Percentiles rank a stretch among this genome's conserved stretches.
Conservation (phyloP, 352 stramenopile genomes). For the Globisporangium parvum region DNA sequence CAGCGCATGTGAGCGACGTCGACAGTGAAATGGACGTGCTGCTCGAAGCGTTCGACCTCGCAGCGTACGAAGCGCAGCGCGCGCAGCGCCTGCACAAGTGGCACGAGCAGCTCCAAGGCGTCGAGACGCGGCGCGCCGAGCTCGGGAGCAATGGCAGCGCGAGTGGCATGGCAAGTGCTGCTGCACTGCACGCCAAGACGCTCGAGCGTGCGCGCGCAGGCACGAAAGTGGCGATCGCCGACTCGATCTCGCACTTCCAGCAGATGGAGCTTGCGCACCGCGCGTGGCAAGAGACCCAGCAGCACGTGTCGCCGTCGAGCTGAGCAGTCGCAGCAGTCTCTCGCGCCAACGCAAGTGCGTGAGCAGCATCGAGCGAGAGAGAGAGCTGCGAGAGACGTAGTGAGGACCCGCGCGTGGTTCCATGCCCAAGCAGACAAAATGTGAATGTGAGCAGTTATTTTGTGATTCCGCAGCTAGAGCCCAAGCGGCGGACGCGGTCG, state of each 20-base stretch:
- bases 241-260: conserved; percentile 49
- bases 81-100: conserved; percentile 38
- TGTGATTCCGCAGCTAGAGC: not conserved
- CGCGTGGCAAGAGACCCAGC: conserved; percentile 40
- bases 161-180: conserved; percentile 7
- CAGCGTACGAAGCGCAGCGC: conserved; percentile 41
- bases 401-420: not conserved
- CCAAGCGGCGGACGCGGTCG: conserved; percentile 1
- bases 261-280: conserved; percentile 56
- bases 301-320: conserved; percentile 7
- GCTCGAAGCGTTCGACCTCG: conserved; percentile 16
- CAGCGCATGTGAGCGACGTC: conserved; percentile 3
- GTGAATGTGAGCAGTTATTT: not conserved
- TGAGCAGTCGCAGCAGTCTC: not conserved
- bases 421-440: not conserved
- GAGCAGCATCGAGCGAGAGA: too few species aligned
- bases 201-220: conserved; percentile 25
- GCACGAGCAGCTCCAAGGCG: conserved; percentile 40
- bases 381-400: too few species aligned
- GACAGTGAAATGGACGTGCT: conserved; percentile 14
- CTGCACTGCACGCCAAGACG: conserved; percentile 14
- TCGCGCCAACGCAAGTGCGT: too few species aligned
- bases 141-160: conserved; percentile 19
- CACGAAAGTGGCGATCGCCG: conserved; percentile 37
- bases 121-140: conserved; percentile 39